These are phyloP conservation scores for Posidonia oceanica DNA, from an alignment of 116 monocot genomes.

Conservation along the genomic window DNA sequence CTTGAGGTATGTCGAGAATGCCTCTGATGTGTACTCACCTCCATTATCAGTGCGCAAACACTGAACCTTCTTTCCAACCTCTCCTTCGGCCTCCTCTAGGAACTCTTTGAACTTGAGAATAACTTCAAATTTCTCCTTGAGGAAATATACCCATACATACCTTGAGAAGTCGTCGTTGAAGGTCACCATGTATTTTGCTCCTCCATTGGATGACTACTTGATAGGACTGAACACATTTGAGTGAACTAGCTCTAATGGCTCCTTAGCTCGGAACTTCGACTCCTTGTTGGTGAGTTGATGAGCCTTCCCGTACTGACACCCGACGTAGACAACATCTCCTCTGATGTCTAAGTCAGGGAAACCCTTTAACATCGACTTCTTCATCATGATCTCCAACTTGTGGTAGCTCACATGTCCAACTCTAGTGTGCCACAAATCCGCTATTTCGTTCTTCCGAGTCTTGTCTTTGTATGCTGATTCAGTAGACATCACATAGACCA, in stretches of 20 bases:
- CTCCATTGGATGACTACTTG: conserved; percentile 9
- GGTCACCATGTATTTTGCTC: conserved; percentile 3
- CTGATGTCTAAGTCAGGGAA: neutral
- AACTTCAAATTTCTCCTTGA: conserved; percentile 9
- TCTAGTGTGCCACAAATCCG: conserved; percentile 6
- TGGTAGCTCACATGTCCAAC: conserved; percentile 2
- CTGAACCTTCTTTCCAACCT: neutral
- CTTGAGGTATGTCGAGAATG: conserved; percentile 1
- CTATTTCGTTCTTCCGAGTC: neutral
- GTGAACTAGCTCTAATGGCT: neutral
- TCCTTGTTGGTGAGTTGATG: conserved; percentile 11
- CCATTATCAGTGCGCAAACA: conserved; percentile 1
- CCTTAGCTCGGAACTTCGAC: conserved; percentile 10
- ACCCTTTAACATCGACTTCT: conserved; percentile 6
- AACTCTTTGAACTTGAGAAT: conserved; percentile 1
- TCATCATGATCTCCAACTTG: conserved; percentile 4
- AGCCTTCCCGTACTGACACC: conserved; percentile 14
- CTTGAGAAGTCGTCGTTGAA: conserved; percentile 4
- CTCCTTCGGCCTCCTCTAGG: neutral
- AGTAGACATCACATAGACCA: conserved; percentile 7
- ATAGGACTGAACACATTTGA: conserved; percentile 18
- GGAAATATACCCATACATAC: conserved; percentile 3
- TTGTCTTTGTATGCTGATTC: conserved; percentile 9
- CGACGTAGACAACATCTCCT: neutral
- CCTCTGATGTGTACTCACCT: neutral